Base-by-base conservation (phyloP, 306 rosid genomes). In the Medicago ruthenica region DNA sequence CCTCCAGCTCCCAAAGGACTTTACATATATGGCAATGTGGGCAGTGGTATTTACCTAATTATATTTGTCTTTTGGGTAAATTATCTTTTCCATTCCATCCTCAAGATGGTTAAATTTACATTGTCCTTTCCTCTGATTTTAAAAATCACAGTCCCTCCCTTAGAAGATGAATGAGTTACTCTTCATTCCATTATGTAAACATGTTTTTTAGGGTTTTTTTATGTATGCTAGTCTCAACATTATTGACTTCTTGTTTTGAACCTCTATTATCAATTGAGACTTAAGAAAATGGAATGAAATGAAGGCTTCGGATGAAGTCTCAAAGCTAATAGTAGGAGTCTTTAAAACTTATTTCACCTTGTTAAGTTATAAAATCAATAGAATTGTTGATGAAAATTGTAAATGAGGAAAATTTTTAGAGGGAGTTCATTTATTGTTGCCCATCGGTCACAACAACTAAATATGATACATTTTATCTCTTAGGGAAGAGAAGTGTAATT, bases 11-110 rank as follows among this genome's bases (percentile, higher is more conserved):
- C 97, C 3, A 92, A 88, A 76, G 98, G 98, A 83, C 85, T 92
- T 44, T 95, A 95, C 77, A 88, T 95, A 81, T 95, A 91, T 76
- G 98, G 98, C 83, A 90, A 85, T 71, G 98, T 95, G 64, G 98
- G 98, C 84, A 95, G 90, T 70, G 98, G 98, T 92, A 86, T 70
- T 61, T 77, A 64, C 80, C 75, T 51, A 53, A 67, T 45, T 62
- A 67, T 16, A 31, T 42, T 48, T 75, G 41, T 45, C 5, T 57
- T 21, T 48, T 67, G 71, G 37, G 37, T 67, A 67, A 41, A 41
- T 20, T 20, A 67, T 67, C 34, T 66, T 66, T 18, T 64, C 70
- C 48, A n/a, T 37, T 64, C 48, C 70, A n/a, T 37, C 70, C 24
- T 16, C 47, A 45, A 3, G 73, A 15, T 45, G 55, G 15, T 44